A percentile compares a stretch with the other conserved stretches of the same genome.
These are phyloP conservation scores for Colletotrichum sp. DNA, from an alignment of 2,329 filamentous ascomycete genomes.

Conservation along the genomic window DNA sequence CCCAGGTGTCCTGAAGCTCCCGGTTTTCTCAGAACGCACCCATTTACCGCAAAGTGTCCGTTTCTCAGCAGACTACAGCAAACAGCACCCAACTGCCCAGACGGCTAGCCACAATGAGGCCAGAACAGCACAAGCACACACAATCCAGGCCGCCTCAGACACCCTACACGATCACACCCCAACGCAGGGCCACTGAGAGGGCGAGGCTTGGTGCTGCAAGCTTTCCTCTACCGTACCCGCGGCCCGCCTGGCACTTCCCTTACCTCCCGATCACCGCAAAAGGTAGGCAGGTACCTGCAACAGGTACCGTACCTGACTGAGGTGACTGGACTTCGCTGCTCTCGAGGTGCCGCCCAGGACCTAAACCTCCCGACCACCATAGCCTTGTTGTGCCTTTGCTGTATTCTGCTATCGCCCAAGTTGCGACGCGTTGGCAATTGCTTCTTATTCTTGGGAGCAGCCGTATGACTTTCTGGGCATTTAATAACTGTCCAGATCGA, in stretches of 20 bases:
- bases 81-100: neutral
- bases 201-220: neutral
- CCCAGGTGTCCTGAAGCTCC: neutral
- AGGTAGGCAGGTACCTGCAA: neutral
- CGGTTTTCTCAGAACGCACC: neutral
- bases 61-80: neutral
- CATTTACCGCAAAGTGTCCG: neutral
- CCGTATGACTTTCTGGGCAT: neutral
- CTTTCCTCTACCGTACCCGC: neutral
- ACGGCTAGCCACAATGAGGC: neutral
- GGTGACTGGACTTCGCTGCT: neutral
- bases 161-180: neutral
- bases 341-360: neutral
- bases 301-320: neutral
- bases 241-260: neutral
- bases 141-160: neutral
- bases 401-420: slow-evolving; percentile 11
- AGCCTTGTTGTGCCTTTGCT: neutral
- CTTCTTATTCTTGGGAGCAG: neutral
- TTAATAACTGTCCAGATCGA: neutral
- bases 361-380: neutral
- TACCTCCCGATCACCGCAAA: neutral
- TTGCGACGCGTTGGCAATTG: neutral
- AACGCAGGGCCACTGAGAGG: neutral
- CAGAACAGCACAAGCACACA: neutral